Conservation (phyloP, 768 basidiomycete genomes). For the Clavulina sp. region DNA sequence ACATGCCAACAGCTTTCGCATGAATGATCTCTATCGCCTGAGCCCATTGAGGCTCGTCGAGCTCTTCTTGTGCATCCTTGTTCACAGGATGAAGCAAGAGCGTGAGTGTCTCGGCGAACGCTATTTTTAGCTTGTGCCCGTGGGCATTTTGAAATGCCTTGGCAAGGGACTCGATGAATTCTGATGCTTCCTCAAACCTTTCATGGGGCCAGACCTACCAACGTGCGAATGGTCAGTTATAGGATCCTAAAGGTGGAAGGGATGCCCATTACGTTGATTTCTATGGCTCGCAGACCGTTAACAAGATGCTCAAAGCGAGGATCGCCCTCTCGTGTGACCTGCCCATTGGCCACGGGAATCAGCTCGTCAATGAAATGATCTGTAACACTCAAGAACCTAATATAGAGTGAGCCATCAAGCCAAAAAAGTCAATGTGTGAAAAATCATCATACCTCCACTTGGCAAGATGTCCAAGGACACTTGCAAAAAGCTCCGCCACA, state of each 20-base stretch:
- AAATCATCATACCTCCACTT: conserved; percentile 44
- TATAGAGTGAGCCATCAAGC: not conserved
- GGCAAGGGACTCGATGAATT: conserved; percentile 72
- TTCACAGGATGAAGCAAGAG: conserved; percentile 71
- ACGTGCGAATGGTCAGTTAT: not conserved
- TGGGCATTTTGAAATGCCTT: conserved; percentile 72
- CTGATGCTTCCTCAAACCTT: conserved; percentile 82
- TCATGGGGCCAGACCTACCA: conserved; percentile 91
- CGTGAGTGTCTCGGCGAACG: conserved; percentile 69
- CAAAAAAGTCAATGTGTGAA: not conserved
- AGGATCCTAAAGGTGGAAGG: not conserved
- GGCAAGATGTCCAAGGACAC: conserved; percentile 68
- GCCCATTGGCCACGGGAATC: conserved; percentile 50
- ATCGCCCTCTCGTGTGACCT: conserved; percentile 65
- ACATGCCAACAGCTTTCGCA: conserved; percentile 69
- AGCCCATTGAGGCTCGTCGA: conserved; percentile 88
- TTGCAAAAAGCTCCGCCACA: conserved; percentile 70
- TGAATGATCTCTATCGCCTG: conserved; percentile 76
- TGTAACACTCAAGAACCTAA: conserved; percentile 78
- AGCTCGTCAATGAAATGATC: conserved; percentile 78
- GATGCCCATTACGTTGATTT: conserved; percentile 44
- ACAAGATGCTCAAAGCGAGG: conserved; percentile 73
- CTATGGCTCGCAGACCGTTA: conserved; percentile 60
- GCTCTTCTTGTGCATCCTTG: conserved; percentile 89
- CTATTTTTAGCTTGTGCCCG: conserved; percentile 62